A percentile compares a stretch with the other conserved stretches of the same genome.
Conservation (phyloP, 1,284 basidiomycete species). For the Melampsora abietis-canadensis region DNA sequence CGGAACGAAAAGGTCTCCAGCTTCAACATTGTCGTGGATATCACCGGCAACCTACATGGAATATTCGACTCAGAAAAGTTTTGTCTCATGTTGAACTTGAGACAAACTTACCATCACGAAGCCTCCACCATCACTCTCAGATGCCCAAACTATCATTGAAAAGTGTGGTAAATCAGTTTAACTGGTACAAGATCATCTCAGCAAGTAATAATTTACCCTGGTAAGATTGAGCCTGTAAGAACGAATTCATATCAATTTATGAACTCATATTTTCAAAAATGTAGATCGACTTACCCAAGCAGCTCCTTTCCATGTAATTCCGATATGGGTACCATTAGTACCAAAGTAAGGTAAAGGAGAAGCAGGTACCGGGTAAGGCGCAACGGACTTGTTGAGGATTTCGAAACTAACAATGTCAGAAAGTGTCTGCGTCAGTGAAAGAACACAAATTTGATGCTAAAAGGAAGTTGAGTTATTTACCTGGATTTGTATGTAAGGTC, state of each 20-base stretch:
- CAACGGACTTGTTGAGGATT: slow-evolving; percentile 9
- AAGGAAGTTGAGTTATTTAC: background rate
- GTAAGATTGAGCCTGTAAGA: background rate
- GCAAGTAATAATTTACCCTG: background rate
- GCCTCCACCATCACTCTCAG: background rate
- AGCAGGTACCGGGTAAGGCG: slow-evolving; percentile 17
- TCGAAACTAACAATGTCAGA: slow-evolving; percentile 2
- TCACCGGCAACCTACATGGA: background rate
- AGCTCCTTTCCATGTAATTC: slow-evolving; percentile 32
- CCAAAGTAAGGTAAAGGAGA: slow-evolving; percentile 14
- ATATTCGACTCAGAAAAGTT: background rate
- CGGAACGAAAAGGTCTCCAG: slow-evolving; percentile 27
- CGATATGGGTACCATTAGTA: slow-evolving; percentile 28
- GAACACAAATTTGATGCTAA: background rate
- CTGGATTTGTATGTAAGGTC: background rate
- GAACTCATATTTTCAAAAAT: too few species aligned
- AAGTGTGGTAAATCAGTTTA: too few species aligned
- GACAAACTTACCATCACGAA: background rate
- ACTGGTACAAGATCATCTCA: too few species aligned
- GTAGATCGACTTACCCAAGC: slow-evolving; percentile 13
- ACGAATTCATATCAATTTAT: background rate
- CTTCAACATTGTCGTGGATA: slow-evolving; percentile 26
- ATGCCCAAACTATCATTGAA: background rate
- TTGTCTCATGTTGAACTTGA: too few species aligned
- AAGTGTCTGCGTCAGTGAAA: background rate